Conservation (phyloP, 2,329 filamentous ascomycete species). For the Phaeosphaeriaceae sp. region DNA sequence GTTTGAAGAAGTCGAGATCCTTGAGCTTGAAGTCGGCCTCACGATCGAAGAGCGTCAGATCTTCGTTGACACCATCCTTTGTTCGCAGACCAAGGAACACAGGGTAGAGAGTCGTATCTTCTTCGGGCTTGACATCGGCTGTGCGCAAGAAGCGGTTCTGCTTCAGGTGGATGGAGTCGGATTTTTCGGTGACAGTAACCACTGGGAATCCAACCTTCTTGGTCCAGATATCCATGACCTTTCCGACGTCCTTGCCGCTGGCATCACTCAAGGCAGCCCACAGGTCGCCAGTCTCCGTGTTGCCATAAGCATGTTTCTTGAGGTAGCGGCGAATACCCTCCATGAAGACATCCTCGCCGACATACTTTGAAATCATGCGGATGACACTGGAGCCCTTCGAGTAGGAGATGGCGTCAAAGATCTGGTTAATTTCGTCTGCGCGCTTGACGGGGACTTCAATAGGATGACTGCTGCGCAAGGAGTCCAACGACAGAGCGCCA, state of each 20-base stretch:
- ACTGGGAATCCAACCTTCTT: slow-evolving; percentile 96
- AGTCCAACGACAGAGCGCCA: slow-evolving; percentile 85
- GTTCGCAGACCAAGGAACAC: slow-evolving; percentile 87
- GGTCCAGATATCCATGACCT: slow-evolving; percentile 95
- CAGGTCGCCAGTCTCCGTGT: slow-evolving; percentile 88
- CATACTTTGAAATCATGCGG: slow-evolving; percentile 95
- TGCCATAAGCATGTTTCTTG: slow-evolving; percentile 95
- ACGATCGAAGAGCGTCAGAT: slow-evolving; percentile 73
- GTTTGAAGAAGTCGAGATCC: slow-evolving; percentile 88
- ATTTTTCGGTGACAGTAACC: slow-evolving; percentile 79
- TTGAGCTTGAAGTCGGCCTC: slow-evolving; percentile 80
- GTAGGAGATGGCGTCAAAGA: slow-evolving; percentile 97
- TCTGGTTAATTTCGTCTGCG: slow-evolving; percentile 96
- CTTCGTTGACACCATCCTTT: slow-evolving; percentile 81
- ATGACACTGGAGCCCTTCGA: slow-evolving; percentile 95
- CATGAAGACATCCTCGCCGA: slow-evolving; percentile 91
- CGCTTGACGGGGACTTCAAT: slow-evolving; percentile 96
- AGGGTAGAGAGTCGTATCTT: slow-evolving; percentile 86
- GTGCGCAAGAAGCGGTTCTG: slow-evolving; percentile 95
- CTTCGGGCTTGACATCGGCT: slow-evolving; percentile 90
- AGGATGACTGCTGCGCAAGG: slow-evolving; percentile 90
- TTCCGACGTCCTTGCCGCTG: slow-evolving; percentile 87
- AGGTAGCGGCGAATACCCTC: slow-evolving; percentile 90
- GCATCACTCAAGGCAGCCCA: slow-evolving; percentile 88
- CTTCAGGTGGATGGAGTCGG: slow-evolving; percentile 81